Base-by-base conservation (phyloP, 106 monocot species). In the Acanthochlamys bracteata region DNA sequence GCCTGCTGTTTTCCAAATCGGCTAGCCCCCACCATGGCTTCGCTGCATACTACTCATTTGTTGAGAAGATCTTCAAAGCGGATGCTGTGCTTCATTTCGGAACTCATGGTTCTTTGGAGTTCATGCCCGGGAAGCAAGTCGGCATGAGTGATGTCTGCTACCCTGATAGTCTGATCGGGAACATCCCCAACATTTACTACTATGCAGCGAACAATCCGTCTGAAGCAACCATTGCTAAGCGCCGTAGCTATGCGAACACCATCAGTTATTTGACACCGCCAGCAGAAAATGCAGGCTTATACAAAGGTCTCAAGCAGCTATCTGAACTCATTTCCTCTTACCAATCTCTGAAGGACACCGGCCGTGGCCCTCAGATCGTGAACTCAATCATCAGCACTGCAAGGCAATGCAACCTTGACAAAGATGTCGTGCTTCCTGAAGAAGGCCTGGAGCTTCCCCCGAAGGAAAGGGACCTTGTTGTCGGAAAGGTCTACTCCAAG, bases 101-200 rank as follows among this genome's bases (percentile, higher is more conserved):
- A n/a, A 90, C 90, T n/a, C 90, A 90, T 52, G 90, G 85, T 1
- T 85, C 90, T 7, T 74, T 90, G 19, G 90, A 89, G 59, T 89
- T 89, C 84, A 89, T 89, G 89, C 89, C 89, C 3, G 89, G 89
- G 47, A 89, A 89, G 71, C 89, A 89, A 67, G 89, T 89, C 7
- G 89, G 89, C 10, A 89, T 89, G 89, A 89, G 89, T 64, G 89
- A 89, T 24, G 84, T 65, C 10, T 89, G 89, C 81, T 89, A 84
- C 43, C 89, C 89, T 1, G 89, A 89, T 71, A 84, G 84, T 53
- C 79, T 89, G 42, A 89, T 89, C 19, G 89, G 89, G 4, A 89
- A 85, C 79, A 83, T 85, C 40, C 90, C 85, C 22, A 90, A 89
- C 66, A 79, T 89, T 59, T 89, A 89, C 71, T 89, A 82, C 66